Evolutionary conservation across 805 yeast genomes (phyloP).

Genomic region (Candida koratica): DNA sequence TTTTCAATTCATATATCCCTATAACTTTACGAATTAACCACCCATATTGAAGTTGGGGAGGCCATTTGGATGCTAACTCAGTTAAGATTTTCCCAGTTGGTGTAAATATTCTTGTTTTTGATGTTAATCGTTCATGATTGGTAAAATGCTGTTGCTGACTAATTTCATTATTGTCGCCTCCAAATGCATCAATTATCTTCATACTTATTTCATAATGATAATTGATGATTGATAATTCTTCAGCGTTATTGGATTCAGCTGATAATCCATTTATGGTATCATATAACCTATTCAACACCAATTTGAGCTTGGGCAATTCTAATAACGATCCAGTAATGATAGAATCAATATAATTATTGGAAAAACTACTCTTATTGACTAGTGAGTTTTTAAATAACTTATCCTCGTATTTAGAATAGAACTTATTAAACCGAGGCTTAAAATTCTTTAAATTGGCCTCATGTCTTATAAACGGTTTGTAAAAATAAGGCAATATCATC

Average conservation of each 20-base stretch:
- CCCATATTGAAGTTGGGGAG: slow-evolving; percentile 77
- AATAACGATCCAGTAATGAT: slow-evolving; percentile 61
- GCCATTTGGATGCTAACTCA: slow-evolving; percentile 85
- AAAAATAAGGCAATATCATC: slow-evolving; percentile 80
- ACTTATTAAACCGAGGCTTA: slow-evolving; percentile 46
- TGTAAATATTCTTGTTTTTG: slow-evolving; percentile 59
- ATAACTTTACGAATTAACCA: slow-evolving; percentile 87
- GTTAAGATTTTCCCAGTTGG: slow-evolving; percentile 88
- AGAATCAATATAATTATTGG: slow-evolving; percentile 32
- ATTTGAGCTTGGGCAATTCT: slow-evolving; percentile 66
- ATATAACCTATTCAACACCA: slow-evolving; percentile 61
- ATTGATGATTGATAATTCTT: slow-evolving; percentile 26
- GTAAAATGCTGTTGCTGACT: slow-evolving; percentile 18
- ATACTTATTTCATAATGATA: slow-evolving; percentile 50
- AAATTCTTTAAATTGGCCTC: slow-evolving; percentile 84
- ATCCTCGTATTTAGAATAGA: slow-evolving; percentile 26
- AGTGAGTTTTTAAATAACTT: slow-evolving; percentile 25
- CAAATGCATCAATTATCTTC: slow-evolving; percentile 78
- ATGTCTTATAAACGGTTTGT: slow-evolving; percentile 88
- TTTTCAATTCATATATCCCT: slow-evolving; percentile 52
- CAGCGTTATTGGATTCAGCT: slow-evolving; percentile 3
- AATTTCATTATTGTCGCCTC: slow-evolving; percentile 37
- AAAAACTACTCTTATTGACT: slow-evolving; percentile 28
- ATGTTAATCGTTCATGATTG: slow-evolving; percentile 29
- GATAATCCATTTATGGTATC: slow-evolving; percentile 30